These are phyloP conservation scores for Atalantia buxifolia DNA, from an alignment of 345 rosid species.

Conservation along the genomic window DNA sequence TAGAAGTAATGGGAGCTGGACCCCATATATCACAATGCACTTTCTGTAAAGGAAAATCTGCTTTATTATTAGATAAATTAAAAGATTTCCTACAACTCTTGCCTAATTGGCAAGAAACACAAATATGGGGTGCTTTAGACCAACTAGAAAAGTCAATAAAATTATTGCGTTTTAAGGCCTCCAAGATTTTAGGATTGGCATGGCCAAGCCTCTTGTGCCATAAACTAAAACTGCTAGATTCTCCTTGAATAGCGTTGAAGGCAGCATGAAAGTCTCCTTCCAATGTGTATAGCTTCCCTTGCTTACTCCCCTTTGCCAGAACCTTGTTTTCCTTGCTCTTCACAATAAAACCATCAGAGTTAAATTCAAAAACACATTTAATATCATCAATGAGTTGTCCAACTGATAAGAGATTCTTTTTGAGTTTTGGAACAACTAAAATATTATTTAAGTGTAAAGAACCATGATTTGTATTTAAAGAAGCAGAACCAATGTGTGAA, in stretches of 20 bases:
- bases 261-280: no score
- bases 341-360: background rate
- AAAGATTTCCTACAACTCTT: no score
- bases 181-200: background rate
- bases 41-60: background rate
- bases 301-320: background rate
- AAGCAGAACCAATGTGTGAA: background rate
- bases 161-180: no score
- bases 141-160: no score
- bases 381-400: background rate
- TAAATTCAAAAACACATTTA: background rate
- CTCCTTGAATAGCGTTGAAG: no score
- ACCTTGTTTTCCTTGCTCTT: background rate
- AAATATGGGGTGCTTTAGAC: background rate
- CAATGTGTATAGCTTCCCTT: background rate
- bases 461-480: background rate
- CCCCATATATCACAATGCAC: background rate
- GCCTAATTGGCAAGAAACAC: background rate
- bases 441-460: background rate
- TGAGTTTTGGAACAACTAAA: background rate
- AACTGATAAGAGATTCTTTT: background rate
- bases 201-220: background rate
- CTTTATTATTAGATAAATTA: no score
- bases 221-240: no score
- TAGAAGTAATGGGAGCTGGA: background rate